Conservation (phyloP, 2,329 filamentous ascomycete genomes). For the Dryadomyces sulphureus region DNA sequence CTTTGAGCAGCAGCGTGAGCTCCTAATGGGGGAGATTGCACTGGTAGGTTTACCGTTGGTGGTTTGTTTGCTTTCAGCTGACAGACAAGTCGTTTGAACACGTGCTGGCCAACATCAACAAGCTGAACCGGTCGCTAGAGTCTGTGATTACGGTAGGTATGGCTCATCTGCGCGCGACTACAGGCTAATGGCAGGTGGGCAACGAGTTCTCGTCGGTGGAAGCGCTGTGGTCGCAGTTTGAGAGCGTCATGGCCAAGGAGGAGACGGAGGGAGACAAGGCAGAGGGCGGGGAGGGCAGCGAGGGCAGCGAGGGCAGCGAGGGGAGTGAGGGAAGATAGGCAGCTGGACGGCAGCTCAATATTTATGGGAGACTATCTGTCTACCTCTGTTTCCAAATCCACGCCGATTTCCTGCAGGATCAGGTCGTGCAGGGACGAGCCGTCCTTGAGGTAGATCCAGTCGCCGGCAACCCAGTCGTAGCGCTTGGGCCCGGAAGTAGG, state of each 20-base stretch:
- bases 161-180: not conserved
- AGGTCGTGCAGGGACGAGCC: conserved; percentile 60
- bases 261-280: not conserved
- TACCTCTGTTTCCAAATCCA: conserved; percentile 31
- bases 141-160: conserved; percentile 66
- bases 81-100: conserved; percentile 56
- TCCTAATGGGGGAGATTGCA: conserved; percentile 58
- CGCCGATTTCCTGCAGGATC: conserved; percentile 59
- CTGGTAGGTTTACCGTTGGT: conserved; percentile 35
- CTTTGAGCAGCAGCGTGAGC: conserved; percentile 63
- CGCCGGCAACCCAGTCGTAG: conserved; percentile 72
- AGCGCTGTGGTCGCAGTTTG: conserved; percentile 92
- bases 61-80: no score
- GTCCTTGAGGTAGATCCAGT: conserved; percentile 83
- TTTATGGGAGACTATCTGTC: not conserved
- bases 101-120: conserved; percentile 91
- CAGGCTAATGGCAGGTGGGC: conserved; percentile 45
- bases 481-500: conserved; percentile 85
- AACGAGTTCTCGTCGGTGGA: conserved; percentile 98
- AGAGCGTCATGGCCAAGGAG: conserved; percentile 75
- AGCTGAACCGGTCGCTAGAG: conserved; percentile 81
- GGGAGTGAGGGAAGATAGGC: not conserved
- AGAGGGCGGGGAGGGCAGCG: not conserved
- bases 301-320: not conserved
- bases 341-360: no score